Evolutionary conservation across 2,329 filamentous ascomycete species (phyloP).

Genomic region (Alternaria arbusti): DNA sequence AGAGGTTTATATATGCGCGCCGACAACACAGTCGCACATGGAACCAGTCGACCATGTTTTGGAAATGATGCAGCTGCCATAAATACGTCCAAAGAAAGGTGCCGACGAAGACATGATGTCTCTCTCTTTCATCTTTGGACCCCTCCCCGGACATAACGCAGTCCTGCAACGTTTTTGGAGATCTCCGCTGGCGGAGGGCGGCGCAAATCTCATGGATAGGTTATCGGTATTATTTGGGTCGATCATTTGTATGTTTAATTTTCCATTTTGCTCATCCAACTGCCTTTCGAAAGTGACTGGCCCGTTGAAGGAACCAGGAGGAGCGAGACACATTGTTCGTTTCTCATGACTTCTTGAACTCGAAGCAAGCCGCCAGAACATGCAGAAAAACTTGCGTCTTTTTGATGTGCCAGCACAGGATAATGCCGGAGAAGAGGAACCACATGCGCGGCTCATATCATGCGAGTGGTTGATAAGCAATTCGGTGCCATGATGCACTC

Average conservation of each 20-base stretch:
- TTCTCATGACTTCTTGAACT: background rate
- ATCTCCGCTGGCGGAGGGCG: background rate
- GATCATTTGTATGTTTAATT: background rate
- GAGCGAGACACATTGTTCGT: background rate
- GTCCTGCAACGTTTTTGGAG: fast-evolving
- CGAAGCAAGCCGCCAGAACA: background rate
- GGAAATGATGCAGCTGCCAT: background rate
- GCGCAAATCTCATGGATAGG: background rate
- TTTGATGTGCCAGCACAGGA: background rate
- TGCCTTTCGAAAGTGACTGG: background rate
- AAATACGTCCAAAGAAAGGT: background rate
- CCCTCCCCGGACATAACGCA: fast-evolving
- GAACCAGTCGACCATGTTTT: background rate
- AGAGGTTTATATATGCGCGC: background rate
- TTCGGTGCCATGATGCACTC: background rate
- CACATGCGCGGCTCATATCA: background rate
- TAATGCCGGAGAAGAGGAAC: background rate
- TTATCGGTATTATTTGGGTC: background rate
- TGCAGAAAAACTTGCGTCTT: background rate
- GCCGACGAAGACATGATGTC: background rate
- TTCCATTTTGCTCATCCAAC: background rate
- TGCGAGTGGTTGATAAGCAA: background rate
- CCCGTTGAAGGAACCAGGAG: background rate
- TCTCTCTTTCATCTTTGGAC: no score
- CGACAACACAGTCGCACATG: background rate